Percentiles rank a stretch among this genome's conserved stretches.
These are phyloP conservation scores for Pseudonitzschia multiseries DNA, from an alignment of 108 stramenopile species.

Conservation along the genomic window DNA sequence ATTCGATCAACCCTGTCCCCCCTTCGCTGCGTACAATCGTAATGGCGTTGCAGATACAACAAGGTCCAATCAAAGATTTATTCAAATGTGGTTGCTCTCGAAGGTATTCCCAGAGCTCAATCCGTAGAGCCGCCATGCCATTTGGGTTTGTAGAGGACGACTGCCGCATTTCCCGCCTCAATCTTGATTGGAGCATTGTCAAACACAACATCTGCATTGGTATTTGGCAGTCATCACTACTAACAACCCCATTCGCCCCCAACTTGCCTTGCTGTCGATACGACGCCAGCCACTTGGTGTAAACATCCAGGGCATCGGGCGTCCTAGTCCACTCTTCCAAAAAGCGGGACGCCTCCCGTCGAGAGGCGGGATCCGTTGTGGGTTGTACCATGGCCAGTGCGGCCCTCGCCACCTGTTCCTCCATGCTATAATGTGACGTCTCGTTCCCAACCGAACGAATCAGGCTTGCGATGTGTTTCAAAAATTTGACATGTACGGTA, in stretches of 20 bases:
- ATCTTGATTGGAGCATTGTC: conserved; percentile 35
- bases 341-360: conserved; percentile 43
- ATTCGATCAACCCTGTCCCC: conserved; percentile 11
- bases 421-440: conserved; percentile 3
- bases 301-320: conserved; percentile 40
- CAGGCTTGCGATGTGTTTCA: too few species aligned
- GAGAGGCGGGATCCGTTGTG: conserved; percentile 32
- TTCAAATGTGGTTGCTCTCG: conserved; percentile 5
- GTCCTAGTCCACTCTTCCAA: conserved; percentile 47
- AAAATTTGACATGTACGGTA: too few species aligned
- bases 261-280: conserved; percentile 6
- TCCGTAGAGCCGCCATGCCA: not conserved
- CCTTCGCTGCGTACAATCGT: conserved; percentile 17
- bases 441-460: too few species aligned
- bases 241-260: not conserved
- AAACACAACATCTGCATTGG: conserved; percentile 41
- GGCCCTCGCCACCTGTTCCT: conserved; percentile 44
- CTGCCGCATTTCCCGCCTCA: conserved; percentile 25
- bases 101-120: conserved; percentile 22
- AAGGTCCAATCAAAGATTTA: conserved; percentile 18
- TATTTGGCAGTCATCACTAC: conserved; percentile 8
- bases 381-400: conserved; percentile 41
- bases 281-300: conserved; percentile 30
- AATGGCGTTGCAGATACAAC: conserved; percentile 32
- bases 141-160: conserved; percentile 3